Base-by-base conservation (phyloP, 2,329 filamentous ascomycete species). In the Diaporthe citrichinensis region DNA sequence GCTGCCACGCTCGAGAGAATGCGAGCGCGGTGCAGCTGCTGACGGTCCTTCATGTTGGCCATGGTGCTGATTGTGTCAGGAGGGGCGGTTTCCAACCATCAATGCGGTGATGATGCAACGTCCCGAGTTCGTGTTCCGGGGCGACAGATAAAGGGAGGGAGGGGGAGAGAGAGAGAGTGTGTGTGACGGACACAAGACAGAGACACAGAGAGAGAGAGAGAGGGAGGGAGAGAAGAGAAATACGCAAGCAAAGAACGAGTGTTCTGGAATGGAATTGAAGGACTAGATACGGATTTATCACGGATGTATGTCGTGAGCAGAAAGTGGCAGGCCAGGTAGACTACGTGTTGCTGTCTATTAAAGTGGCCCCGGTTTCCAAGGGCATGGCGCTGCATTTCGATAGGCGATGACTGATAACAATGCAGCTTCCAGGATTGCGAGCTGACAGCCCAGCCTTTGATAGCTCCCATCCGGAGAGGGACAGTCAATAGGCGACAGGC, bases 1-100 rank as follows among this genome's bases (percentile, higher is more conserved):
- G 95, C 95, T 68, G 96, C 95, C 75, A 96, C 87, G 80, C 96
- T 96, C 78, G 96, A 96, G 74, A 97, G 85, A 72, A 98, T 88
- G 79, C 96, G 94, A 77, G 92, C 92, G 81, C 88, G 90, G 78
- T 89, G 87, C 78, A 91, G 85, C 67, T 87, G 84, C 67, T 87
- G 84, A 46, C 84, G 85, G 78, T 90, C 87, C 71, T 86, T 81
- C 84, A 88, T 87, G 77, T 81, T 87, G 76, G 73, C 79, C 78
- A 46, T 44, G 36, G 59, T 65, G 57, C 9, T 71, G 59, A 28
- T 31, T 31, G 25, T 41, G 28, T 73, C n/a, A 58, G 31, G 44
- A 58, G 31, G 51, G 69, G 31, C 46, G 39, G 31, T 15, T 17
- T 58, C 31, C 23, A 61, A 55, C 44, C 59, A 65, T 72, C 74